Conservation (phyloP, 2,329 filamentous ascomycete species). For the Trichoderma sp. region DNA sequence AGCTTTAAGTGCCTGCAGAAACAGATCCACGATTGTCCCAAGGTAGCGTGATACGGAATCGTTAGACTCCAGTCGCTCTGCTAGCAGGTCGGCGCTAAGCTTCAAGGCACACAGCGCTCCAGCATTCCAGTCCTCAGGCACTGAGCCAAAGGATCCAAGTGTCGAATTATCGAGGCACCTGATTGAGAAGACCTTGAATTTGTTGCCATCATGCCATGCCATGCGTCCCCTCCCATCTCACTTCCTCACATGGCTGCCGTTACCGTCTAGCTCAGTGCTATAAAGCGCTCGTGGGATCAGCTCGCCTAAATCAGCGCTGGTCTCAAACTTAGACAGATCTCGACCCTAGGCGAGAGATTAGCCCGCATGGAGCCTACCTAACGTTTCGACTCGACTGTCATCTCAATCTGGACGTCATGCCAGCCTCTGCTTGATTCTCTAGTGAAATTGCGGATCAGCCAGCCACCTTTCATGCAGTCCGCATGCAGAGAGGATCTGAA, state of each 20-base stretch:
- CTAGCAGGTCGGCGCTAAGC: not conserved
- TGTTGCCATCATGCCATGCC: not conserved
- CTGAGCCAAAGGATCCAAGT: not conserved
- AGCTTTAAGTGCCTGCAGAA: constrained; percentile 21
- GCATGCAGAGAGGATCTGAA: constrained; percentile 10
- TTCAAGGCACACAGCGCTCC: not conserved
- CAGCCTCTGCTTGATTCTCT: not conserved
- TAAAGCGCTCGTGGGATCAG: not conserved
- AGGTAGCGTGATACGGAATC: not conserved
- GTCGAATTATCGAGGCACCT: not conserved
- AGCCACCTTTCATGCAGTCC: constrained; percentile 17
- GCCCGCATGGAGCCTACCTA: constrained; percentile 8
- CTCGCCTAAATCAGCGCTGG: constrained; percentile 13
- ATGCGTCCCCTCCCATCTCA: not conserved
- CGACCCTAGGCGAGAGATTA: constrained; percentile 6
- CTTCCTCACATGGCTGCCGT: not conserved
- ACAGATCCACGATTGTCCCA: constrained; percentile 15
- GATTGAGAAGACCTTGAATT: not conserved
- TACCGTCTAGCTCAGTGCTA: not conserved
- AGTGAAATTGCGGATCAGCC: not conserved
- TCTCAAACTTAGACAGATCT: constrained; percentile 17
- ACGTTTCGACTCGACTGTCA: constrained; percentile 2
- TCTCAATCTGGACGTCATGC: constrained; percentile 5
- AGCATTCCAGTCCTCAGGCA: constrained; percentile 12
- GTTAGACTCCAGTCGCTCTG: not conserved